Evolutionary conservation across 805 yeast genomes (phyloP), one percentile per base, ranked within the genome.

Genomic region (Ogataea pignaliae): DNA sequence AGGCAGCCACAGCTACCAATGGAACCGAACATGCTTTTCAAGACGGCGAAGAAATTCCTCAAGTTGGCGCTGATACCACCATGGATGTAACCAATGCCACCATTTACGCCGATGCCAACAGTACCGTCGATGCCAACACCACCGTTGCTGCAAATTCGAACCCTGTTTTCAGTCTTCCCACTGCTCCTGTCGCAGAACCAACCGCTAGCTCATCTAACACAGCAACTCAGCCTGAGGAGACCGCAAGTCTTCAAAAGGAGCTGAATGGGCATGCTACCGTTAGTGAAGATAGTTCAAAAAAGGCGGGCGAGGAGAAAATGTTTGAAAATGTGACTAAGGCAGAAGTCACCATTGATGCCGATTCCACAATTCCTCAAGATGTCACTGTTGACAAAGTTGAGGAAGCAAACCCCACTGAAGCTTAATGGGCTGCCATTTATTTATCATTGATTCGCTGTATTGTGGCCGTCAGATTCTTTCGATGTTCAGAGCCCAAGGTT

Each of bases 331-430:
- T 11, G n/a, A 18, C 32, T 10, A 29, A 37, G 29, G 21, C 32
- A 34, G 42, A 50, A 44, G 33, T 53, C 3, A 64, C 70, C 6
- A 60, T 59, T 36, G 79, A 75, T 54, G 76, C 75, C 12, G 81
- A 76, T 53, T 59, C 73, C 10, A 74, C 79, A 1, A 46, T 72
- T 14, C 72, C 71, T 26, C 78, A 73, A 46, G 80, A 75, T 54
- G 78, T 79, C 29, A 50, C 57, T 10, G 39, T 34, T 39, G 59
- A 52, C 28, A 49, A 42, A 31, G 48, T 46, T 7, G 39, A 15
- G 12, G 38, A 39, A 34, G 50, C 45, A 18, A 33, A 34, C 28
- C 29, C 34, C 17, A 30, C 36, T 14, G 29, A 30, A 37, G 28
- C 28, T 7, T 16, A 32, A 29, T 5, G 26, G 26, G 4, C 26